These are phyloP conservation scores for Furcasterigmium sp. DNA, from an alignment of 2,329 filamentous ascomycete genomes.

Conservation along the genomic window DNA sequence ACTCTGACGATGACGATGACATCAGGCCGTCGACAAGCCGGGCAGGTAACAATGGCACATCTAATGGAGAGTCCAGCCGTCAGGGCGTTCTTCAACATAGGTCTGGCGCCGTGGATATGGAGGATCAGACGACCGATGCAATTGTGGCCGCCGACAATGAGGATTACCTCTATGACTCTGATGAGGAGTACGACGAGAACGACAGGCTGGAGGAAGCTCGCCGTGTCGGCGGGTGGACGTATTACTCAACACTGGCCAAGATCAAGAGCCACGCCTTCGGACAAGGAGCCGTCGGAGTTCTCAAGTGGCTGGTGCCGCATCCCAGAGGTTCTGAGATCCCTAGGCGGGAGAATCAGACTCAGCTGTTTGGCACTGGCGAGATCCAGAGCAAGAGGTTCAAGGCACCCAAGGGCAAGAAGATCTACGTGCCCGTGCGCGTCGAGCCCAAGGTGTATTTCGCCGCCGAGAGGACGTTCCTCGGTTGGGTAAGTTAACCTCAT, in stretches of 20 bases:
- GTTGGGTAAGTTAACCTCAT: slow-evolving; percentile 62
- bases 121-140: slow-evolving; percentile 71
- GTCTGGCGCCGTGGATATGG: slow-evolving; percentile 55
- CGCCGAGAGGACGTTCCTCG: slow-evolving; percentile 90
- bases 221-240: slow-evolving; percentile 70
- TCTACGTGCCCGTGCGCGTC: slow-evolving; percentile 91
- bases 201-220: slow-evolving; percentile 75
- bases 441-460: slow-evolving; percentile 98
- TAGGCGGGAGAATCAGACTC: slow-evolving; percentile 46
- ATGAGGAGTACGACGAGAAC: slow-evolving; percentile 72
- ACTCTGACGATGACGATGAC: slow-evolving; percentile 59
- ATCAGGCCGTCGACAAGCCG: slow-evolving; percentile 23
- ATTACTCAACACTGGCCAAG: slow-evolving; percentile 57
- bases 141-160: slow-evolving; percentile 53
- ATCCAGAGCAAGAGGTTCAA: slow-evolving; percentile 58
- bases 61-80: slow-evolving; percentile 30
- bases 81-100: slow-evolving; percentile 30
- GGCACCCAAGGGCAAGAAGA: slow-evolving; percentile 79
- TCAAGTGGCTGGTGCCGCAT: slow-evolving; percentile 48
- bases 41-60: slow-evolving; percentile 4
- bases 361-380: slow-evolving; percentile 49
- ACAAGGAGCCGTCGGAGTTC: slow-evolving; percentile 32
- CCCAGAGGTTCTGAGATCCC: slow-evolving; percentile 53
- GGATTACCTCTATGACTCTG: slow-evolving; percentile 87
- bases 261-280: slow-evolving; percentile 37